Evolutionary conservation across 345 rosid genomes (phyloP), one percentile per base, ranked within the genome.

Genomic region (Dipteronia sinensis): DNA sequence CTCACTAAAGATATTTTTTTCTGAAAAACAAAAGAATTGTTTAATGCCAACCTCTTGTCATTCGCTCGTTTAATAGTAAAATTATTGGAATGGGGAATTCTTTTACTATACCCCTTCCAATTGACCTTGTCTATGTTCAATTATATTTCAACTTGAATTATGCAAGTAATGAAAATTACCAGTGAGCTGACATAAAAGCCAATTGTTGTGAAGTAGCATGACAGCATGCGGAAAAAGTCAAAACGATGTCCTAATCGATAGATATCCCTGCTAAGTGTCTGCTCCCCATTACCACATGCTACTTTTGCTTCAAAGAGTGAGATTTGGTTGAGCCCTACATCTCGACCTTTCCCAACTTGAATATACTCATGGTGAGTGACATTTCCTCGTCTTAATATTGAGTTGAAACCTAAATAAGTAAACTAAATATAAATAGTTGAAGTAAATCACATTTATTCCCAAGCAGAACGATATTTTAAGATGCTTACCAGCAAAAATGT

Each of bases 301-400:
- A 96, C 97, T 85, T 96, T 96, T 61, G 99, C 97, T 89, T 96
- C 99, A 74, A 96, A 96, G 76, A 96, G 93, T 63, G 99, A 92
- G 76, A 96, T 93, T 80, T 96, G 99, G 86, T 92, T 92, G 76
- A 96, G 90, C 69, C 99, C 99, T 55, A 96, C 99, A 83, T 96
- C 99, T 81, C 99, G 89, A 74, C 99, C 99, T 88, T 96, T 96
- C 69, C 99, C 99, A 81, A 96, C 98, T 90, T 96, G 99, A 75
- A 96, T 94, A 78, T 96, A 96, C 89, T 96, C 99, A 79, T 94
- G 99, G 85, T 96, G 99, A 81, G 99, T 96, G 61, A 96, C 73
- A 88, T 96, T 94, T 49, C 98, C 99, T 73, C 92, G 88, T 82
- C 99, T 90, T 74, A 94, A 81, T 49, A 95, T 92, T 67, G 98